Evolutionary conservation across 345 rosid species (phyloP).

Genomic region (thale cress (Arabidopsis thaliana)): DNA sequence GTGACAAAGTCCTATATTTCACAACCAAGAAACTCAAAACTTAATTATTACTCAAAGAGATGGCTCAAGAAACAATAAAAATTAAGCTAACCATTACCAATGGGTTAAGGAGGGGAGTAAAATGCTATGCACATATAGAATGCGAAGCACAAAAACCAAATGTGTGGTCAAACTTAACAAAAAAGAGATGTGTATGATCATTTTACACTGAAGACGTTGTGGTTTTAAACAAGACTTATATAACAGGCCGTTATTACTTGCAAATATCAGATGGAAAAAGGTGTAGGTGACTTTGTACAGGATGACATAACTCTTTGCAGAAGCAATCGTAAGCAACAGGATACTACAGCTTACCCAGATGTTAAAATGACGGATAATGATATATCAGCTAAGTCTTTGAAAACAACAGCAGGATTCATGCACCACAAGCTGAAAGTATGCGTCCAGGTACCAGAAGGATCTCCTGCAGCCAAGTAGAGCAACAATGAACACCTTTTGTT

Average conservation of each 20-base stretch:
- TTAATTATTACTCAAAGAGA: constrained; percentile 24
- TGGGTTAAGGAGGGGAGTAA: constrained; percentile 7
- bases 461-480: constrained; percentile 54
- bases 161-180: background rate
- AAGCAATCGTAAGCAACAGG: constrained; percentile 5
- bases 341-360: constrained; percentile 73
- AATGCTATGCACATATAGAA: constrained; percentile 14
- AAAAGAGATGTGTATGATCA: constrained; percentile 1
- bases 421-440: constrained; percentile 90
- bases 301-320: constrained; percentile 24
- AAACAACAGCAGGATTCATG: constrained; percentile 95
- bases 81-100: constrained; percentile 14
- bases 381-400: constrained; percentile 82
- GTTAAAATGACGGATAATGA: constrained; percentile 91
- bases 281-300: constrained; percentile 4
- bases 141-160: constrained; percentile 4
- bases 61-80: constrained; percentile 11
- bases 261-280: constrained; percentile 12
- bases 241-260: background rate
- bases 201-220: background rate
- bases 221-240: background rate
- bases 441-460: constrained; percentile 59
- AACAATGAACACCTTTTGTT: constrained; percentile 31
- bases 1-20: constrained; percentile 79
- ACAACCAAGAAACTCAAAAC: constrained; percentile 34